phyloP scores from a whole-genome alignment of 305 asterid genomes.

The Petunia hybrid region DNA sequence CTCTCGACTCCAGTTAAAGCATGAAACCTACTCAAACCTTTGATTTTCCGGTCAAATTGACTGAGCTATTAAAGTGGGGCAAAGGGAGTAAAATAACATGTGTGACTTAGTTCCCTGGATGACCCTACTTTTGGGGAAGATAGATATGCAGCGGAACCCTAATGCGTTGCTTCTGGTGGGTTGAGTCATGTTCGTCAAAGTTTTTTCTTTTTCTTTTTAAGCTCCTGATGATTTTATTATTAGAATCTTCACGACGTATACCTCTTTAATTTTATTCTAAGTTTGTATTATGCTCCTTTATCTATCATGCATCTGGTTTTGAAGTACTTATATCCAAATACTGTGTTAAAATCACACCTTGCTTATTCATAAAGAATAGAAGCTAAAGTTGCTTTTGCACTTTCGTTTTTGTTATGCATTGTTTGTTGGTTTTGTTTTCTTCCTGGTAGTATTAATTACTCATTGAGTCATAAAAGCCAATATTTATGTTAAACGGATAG shows the following conservation, averaged over 20 bases:
- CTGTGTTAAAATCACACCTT: constrained; percentile 16
- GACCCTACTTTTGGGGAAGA: background rate
- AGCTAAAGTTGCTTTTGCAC: constrained; percentile 23
- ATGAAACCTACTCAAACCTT: constrained; percentile 1
- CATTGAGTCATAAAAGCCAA: background rate
- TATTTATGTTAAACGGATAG: constrained; percentile 27
- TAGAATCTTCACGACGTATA: background rate
- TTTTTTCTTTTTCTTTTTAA: constrained; percentile 19
- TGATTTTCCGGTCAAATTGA: background rate
- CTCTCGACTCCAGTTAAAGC: background rate
- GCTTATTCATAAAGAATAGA: constrained; percentile 11
- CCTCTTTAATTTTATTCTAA: background rate
- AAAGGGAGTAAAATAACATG: background rate
- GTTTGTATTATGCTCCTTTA: background rate
- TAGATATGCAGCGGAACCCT: background rate
- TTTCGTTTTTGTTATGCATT: constrained; percentile 7
- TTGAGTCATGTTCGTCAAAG: constrained; percentile 16
- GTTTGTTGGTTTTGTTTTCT: constrained; percentile 19
- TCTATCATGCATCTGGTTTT: constrained; percentile 20
- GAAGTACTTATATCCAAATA: constrained; percentile 14
- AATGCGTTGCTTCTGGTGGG: background rate
- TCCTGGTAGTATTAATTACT: constrained; percentile 21
- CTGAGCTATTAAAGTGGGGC: constrained; percentile 17
- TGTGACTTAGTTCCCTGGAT: constrained; percentile 5
- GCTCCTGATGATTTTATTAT: constrained; percentile 5